These are phyloP conservation scores for Metschnikowia lachancei DNA, from an alignment of 805 yeast species.

Conservation along the genomic window DNA sequence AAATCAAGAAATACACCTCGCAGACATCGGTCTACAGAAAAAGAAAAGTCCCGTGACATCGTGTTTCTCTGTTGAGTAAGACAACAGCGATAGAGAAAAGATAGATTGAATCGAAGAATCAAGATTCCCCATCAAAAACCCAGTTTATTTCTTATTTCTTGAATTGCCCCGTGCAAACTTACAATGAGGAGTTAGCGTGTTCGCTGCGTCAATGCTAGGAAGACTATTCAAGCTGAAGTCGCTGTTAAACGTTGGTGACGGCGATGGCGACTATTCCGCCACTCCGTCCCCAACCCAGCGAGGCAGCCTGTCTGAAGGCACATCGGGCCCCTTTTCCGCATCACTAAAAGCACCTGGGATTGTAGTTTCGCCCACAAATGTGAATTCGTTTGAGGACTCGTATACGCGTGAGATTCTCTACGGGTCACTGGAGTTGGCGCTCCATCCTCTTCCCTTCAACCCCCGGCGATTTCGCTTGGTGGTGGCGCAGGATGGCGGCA, in stretches of 20 bases:
- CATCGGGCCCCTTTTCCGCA: slow-evolving; percentile 1
- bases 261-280: neutral
- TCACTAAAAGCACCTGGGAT: neutral
- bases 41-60: too few relatives aligned
- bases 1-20: too few relatives aligned
- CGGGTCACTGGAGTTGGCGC: slow-evolving; percentile 32
- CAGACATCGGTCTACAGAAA: too few relatives aligned
- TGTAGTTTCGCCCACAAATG: neutral
- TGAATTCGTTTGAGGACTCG: slow-evolving; percentile 40
- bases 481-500: slow-evolving; percentile 52
- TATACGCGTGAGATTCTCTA: slow-evolving; percentile 47
- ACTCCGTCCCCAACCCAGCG: neutral
- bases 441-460: slow-evolving; percentile 22
- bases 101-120: too few relatives aligned
- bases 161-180: slow-evolving; percentile 9
- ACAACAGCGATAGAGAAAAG: too few relatives aligned
- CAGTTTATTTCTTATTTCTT: too few relatives aligned
- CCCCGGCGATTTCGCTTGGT: slow-evolving; percentile 40
- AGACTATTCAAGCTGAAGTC: slow-evolving; percentile 35
- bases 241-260: slow-evolving; percentile 13
- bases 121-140: neutral
- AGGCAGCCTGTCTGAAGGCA: slow-evolving; percentile 7
- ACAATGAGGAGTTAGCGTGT: slow-evolving; percentile 8
- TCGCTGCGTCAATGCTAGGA: slow-evolving; percentile 31
- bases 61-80: too few relatives aligned